Base-by-base conservation (phyloP, 225 moss, liverwort and hornwort genomes). In the Ulota crispa region DNA sequence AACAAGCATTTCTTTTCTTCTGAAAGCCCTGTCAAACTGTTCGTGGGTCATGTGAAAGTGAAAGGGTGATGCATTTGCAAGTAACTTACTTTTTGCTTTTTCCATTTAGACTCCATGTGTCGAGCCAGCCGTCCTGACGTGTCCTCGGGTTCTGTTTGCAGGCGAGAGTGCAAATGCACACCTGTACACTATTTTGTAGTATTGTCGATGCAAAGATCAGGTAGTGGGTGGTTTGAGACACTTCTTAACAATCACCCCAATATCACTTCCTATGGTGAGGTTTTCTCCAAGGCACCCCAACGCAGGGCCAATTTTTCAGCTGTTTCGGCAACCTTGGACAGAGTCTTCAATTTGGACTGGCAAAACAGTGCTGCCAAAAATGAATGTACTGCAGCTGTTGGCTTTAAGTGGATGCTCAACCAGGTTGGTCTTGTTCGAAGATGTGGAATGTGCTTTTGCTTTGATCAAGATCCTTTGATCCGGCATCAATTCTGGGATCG, bases 351-450 rank as follows among this genome's bases (percentile, higher is more conserved):
- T 34, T 80, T 92, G 62, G 92, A 92, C 82, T 92, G 89, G 92
- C 80, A 73, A 55, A 92, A 90, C 43, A 92, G 92, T 64, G 92
- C 92, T 69, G 85, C 92, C 1, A 92, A 92, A 84, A 92, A 92
- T 70, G 92, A 89, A 68, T 92, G 92, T 50, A 89, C 89, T 75
- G 87, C 92, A 57, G 92, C 92, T 67, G 89, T 92, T 68, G 92
- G 92, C 69, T 90, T 92, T 57, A 92, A 92, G 76, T 92, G 92
- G 92, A 92, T 92, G 92, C 92, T 92, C 53, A 92, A 92, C 75
- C 92, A 92, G 89, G 92, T 92, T 59, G 5, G 27, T 54, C 3
- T 54, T 20, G 23, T 66, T 53, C 36, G 66, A 18, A 36, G 4
- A 21, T 47, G n/a, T n/a, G n/a, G 32, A 31, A 32, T 24, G 47